phyloP scores from a whole-genome alignment of 257 asterid species.

The Haberlea rhodopensis region DNA sequence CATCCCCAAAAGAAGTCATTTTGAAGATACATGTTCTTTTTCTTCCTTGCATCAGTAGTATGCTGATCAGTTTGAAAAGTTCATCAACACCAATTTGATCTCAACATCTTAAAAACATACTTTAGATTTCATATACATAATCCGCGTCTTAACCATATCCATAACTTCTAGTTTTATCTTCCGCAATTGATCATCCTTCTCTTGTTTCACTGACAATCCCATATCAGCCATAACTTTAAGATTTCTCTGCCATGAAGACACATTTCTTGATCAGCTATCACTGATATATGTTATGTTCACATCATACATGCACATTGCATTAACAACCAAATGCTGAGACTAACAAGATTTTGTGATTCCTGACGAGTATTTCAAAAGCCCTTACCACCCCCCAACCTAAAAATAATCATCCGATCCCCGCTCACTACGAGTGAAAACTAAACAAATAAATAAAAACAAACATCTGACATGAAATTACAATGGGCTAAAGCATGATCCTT shows the following conservation, averaged over 20 bases:
- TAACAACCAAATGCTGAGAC: conserved; percentile 10
- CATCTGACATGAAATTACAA: too few species aligned
- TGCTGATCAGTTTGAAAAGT: conserved; percentile 1
- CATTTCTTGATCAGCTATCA: conserved; percentile 12
- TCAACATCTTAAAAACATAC: conserved; percentile 37
- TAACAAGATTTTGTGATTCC: neutral
- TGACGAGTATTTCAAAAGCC: too few species aligned
- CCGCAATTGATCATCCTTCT: conserved; percentile 78
- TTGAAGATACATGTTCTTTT: neutral
- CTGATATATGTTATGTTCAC: conserved; percentile 2
- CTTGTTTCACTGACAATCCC: conserved; percentile 90
- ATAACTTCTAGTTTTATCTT: conserved; percentile 86
- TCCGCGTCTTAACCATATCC: conserved; percentile 73
- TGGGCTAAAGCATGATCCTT: too few species aligned
- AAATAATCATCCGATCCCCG: too few species aligned
- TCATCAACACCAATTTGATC: conserved; percentile 5
- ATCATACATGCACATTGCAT: conserved; percentile 16
- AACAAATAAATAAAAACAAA: too few species aligned
- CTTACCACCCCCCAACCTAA: conserved; percentile 9
- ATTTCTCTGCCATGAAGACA: conserved; percentile 64
- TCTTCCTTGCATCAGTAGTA: conserved; percentile 6
- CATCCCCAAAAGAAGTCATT: neutral
- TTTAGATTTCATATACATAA: conserved; percentile 66
- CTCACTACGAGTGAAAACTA: conserved; percentile 7
- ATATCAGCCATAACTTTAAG: conserved; percentile 75